Evolutionary conservation across 2,329 filamentous ascomycete species (phyloP), one percentile per base, ranked within the genome.

Genomic region (Fusarium veterinarium): DNA sequence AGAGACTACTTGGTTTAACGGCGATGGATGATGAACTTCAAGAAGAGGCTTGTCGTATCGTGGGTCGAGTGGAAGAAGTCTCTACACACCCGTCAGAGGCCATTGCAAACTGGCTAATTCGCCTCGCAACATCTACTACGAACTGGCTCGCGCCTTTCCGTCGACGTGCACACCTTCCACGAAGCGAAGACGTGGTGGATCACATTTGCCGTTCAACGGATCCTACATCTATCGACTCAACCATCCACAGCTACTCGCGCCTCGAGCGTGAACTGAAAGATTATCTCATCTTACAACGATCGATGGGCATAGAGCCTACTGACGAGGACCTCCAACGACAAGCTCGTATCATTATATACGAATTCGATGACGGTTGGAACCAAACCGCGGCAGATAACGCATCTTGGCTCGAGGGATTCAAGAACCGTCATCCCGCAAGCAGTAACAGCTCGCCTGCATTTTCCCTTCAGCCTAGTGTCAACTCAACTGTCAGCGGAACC

Each of bases 301-400:
- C 81, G 1, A 74, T 83, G 19, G 87, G 88, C 2, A 75, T 83
- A 3, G 84, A 87, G 52, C 86, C 87, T 1, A 84, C 84, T 1
- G 87, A 91, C 66, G 84, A 84, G 5, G 86, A 88, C 49, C 78
- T 91, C 42, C 89, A 90, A 74, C 82, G 81, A 33, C 83, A 90
- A 73, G 89, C 89, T 28, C 86, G 90, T 69, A 83, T 90, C 57
- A 89, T 91, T 73, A 89, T 91, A 28, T 91, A 90, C 78, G 88
- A 90, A 51, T 86, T 84, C 64, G 88, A 91, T 58, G 89, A 91
- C 72, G 86, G 85, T 14, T 91, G 89, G 89, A 91, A 91, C 70
- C 89, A 91, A 75, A 91, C 89, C 3, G 86, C 86, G 1, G 87
- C 89, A 6, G 89, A 91, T 70, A 88, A 89, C 67, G 71, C 81